Conservation (phyloP, 148 eudicot species). For the Vaccinium myrtillus region DNA sequence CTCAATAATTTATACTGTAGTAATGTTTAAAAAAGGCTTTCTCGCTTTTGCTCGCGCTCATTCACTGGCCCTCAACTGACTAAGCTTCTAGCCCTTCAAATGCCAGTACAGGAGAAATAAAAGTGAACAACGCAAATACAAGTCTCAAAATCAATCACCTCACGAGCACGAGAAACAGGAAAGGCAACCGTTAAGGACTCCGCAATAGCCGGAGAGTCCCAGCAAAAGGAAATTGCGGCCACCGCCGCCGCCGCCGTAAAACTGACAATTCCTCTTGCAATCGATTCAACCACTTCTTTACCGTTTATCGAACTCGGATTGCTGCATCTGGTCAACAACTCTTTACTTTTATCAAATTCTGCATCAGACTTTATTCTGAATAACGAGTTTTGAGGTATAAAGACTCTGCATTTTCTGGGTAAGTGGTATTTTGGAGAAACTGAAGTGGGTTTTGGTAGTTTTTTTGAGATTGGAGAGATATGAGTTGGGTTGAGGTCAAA, state of each 20-base stretch:
- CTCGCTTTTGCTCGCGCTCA: not conserved
- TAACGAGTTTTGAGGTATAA: constrained; percentile 10
- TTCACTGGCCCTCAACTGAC: not conserved
- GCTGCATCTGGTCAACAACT: constrained; percentile 4
- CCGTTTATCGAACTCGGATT: constrained; percentile 15
- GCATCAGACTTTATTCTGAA: not conserved
- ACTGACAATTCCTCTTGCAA: constrained; percentile 47
- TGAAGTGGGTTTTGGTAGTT: constrained; percentile 29
- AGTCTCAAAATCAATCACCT: constrained; percentile 41
- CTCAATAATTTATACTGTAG: not conserved
- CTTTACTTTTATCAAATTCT: not conserved
- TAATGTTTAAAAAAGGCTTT: not conserved
- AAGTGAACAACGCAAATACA: not conserved
- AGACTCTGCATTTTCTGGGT: constrained; percentile 16
- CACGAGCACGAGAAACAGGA: constrained; percentile 79
- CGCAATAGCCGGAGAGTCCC: constrained; percentile 62
- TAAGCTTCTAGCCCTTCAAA: not conserved
- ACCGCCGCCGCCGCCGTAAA: constrained; percentile 56
- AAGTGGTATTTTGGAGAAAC: constrained; percentile 12
- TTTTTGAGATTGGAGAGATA: constrained; percentile 32
- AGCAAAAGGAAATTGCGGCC: constrained; percentile 42
- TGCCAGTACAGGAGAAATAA: not conserved
- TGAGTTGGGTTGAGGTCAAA: constrained; percentile 31
- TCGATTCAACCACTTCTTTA: constrained; percentile 17
- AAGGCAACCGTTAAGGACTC: constrained; percentile 90